Evolutionary conservation across 2,329 filamentous ascomycete species (phyloP), one percentile per base, ranked within the genome.

Genomic region (Macrophomina phaseolina): DNA sequence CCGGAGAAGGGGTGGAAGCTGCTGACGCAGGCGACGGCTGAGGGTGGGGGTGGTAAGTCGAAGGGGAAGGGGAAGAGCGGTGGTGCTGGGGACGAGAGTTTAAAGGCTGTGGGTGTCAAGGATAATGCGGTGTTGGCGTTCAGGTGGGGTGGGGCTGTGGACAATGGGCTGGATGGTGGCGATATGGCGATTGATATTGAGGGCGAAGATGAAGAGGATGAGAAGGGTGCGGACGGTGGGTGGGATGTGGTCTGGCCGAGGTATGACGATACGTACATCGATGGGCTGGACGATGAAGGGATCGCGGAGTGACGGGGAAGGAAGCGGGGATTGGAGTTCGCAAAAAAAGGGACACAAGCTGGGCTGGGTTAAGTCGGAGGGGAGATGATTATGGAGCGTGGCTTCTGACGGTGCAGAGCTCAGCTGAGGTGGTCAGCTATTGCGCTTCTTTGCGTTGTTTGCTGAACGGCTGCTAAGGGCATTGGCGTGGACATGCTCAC

Each of bases 1-100:
- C 70, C 80, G 1, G 70, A 68, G 16, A 70, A 75, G 40, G 82
- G 82, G 46, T 84, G 81, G 71, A 69, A 73, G 32, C 73, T 79
- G 45, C 69, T 79, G n/a, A 71, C 71, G 23, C 23, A 2, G 69
- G 68, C 36, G 9, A 70, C 70, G 23, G 71, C 62, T 4, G 69
- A 69, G 23, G 67, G 70, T 1, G 68, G 68, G 18, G 65, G 67
- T 7, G 9, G 5, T 5, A 75, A 1, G 75, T 73, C 0, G 75
- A 75, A 6, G 52, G 52, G 38, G 69, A 61, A 23, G 69, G 67
- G 28, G 69, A 63, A 38, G 66, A 40, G 16, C n/a, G 63, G 40
- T 18, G 49, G 8, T 4, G 36, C 11, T 48, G 38, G 66, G 60
- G 73, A 70, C 52, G 68, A 75, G 12, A 79, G 75, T 71, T 72